Evolutionary conservation across 768 basidiomycete species (phyloP), one percentile per base, ranked within the genome.

Genomic region (Kondoa subrosea): DNA sequence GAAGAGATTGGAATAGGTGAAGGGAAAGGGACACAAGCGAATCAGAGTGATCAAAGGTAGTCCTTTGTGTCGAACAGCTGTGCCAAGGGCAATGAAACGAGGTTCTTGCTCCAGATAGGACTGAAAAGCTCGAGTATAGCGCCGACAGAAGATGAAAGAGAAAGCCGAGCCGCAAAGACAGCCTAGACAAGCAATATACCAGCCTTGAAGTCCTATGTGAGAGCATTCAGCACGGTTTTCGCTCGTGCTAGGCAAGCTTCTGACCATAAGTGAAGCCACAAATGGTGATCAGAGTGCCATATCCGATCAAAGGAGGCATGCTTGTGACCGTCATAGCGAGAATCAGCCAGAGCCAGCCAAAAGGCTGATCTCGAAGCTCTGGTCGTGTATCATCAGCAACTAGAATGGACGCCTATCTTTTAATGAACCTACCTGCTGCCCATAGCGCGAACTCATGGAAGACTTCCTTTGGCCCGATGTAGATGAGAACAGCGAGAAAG

Each of bases 1-100:
- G 25, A 91, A 79, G 0, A 85, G 79, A 68, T 89, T 90, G n/a
- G 85, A 84, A 73, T 89, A 91, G 0, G 87, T 86, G 87, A 88
- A 90, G 1, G 89, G 88, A 75, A 91, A 83, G 2, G 89, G 85
- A 2, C 87, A 89, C 26, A 88, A 76, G 16, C 89, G 56, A 63
- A 0, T 29, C 63, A 68, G 21, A 50, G 40, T 21, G 40, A 50
- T 21, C 21, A 50, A 21, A 50, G 40, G 40, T 50, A 50, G 21
- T 8, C 40, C 40, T 50, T 50, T 50, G 21, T 50, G 40, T 8
- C 40, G 40, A 50, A 50, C 40, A 8, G 40, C 40, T 50, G 40
- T 50, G 12, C 40, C 40, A 8, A 50, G 21, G 40, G 40, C 40
- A 21, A 50, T 8, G 40, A 50, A 50, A 50, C 40, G 40, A 8